Evolutionary conservation across 129 eudicot species (phyloP).

Genomic region (Sambucus nigra): DNA sequence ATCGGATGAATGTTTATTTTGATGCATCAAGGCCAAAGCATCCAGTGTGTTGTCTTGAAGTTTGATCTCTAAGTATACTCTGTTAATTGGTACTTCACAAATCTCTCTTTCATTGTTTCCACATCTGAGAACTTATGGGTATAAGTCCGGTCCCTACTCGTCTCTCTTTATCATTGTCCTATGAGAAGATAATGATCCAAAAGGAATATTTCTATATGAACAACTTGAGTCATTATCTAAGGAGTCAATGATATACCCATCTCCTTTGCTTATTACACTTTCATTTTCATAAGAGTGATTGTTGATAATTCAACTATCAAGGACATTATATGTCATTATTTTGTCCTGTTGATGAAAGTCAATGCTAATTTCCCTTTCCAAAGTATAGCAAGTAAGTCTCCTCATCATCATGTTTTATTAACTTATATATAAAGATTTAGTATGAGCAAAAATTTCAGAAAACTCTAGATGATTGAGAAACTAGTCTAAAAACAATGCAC

Average conservation of each 20-base stretch:
- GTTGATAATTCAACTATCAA: conserved; percentile 62
- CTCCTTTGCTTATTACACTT: conserved; percentile 52
- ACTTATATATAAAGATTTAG: conserved; percentile 1
- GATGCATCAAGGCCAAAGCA: no score
- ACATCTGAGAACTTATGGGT: conserved; percentile 32
- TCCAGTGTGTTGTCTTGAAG: no score
- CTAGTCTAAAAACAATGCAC: conserved; percentile 12
- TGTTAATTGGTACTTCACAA: no score
- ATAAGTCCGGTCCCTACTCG: conserved; percentile 32
- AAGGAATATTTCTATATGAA: conserved; percentile 68
- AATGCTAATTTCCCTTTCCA: conserved; percentile 58
- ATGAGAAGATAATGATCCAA: conserved; percentile 55
- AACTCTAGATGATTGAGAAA: conserved; percentile 19
- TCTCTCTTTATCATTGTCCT: conserved; percentile 53
- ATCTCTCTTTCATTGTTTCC: conserved; percentile 70
- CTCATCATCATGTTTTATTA: conserved; percentile 36
- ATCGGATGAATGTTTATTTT: no score
- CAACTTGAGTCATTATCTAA: conserved; percentile 61
- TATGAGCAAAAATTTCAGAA: no score
- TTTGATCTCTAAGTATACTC: no score
- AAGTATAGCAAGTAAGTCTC: conserved; percentile 59
- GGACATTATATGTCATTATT: conserved; percentile 81
- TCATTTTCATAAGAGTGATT: conserved; percentile 41
- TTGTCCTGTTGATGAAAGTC: conserved; percentile 69
- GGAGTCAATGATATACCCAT: conserved; percentile 53